These are phyloP conservation scores for Trichophyton equinum DNA, from an alignment of 2,329 filamentous ascomycete species.

Conservation along the genomic window DNA sequence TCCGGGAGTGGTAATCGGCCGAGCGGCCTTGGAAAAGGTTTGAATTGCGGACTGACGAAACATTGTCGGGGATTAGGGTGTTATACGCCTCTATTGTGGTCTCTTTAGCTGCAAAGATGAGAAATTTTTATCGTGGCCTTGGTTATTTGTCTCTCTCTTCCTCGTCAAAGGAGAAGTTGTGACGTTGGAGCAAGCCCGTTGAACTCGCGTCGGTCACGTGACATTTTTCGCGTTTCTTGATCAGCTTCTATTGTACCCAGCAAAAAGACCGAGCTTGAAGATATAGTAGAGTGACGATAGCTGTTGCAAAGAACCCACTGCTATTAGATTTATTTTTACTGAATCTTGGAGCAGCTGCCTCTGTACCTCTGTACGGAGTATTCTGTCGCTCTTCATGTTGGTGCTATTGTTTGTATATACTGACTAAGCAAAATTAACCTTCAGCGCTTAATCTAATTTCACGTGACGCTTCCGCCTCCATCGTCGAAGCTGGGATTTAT, in stretches of 20 bases:
- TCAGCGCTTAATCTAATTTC: not conserved
- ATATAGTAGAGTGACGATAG: too few species aligned
- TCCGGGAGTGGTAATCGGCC: conserved; percentile 15
- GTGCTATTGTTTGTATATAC: not conserved
- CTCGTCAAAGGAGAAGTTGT: not conserved
- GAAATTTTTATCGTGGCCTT: not conserved
- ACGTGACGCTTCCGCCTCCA: not conserved
- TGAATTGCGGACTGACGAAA: not conserved
- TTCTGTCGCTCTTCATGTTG: not conserved
- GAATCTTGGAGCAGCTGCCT: too few species aligned
- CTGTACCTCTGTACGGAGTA: too few species aligned
- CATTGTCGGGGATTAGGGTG: not conserved
- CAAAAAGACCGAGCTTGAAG: too few species aligned
- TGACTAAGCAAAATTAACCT: not conserved
- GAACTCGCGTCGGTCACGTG: not conserved
- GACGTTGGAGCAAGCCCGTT: not conserved
- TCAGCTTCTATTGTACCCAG: too few species aligned
- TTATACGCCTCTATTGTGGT: not conserved
- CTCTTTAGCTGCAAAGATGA: not conserved
- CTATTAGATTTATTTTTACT: too few species aligned
- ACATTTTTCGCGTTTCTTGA: not conserved
- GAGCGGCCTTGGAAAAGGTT: not conserved
- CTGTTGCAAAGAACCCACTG: too few species aligned
- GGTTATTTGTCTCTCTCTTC: not conserved
- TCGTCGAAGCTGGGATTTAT: not conserved